Conservation (phyloP, 2,329 filamentous ascomycete genomes). For the Talaromyces piceae region DNA sequence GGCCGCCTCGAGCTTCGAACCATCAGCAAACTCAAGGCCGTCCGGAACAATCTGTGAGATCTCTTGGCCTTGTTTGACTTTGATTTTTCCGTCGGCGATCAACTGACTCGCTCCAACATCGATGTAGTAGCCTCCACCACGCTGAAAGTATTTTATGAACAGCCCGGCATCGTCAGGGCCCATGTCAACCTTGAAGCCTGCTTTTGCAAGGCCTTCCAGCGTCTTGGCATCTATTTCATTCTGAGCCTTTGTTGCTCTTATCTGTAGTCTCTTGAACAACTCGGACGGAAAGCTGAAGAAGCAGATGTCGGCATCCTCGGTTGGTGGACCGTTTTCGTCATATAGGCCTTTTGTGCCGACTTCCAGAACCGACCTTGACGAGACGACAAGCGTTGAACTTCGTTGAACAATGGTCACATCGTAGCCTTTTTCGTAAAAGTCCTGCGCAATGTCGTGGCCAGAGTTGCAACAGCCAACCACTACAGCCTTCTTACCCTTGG, state of each 20-base stretch:
- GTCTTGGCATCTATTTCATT: slow-evolving; percentile 28
- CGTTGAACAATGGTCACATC: slow-evolving; percentile 64
- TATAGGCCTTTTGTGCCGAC: slow-evolving; percentile 48
- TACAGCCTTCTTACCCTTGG: slow-evolving; percentile 52
- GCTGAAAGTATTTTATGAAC: slow-evolving; percentile 56
- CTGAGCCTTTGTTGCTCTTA: slow-evolving; percentile 35
- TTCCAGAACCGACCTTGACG: slow-evolving; percentile 46
- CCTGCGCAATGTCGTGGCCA: slow-evolving; percentile 61
- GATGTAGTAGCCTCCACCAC: slow-evolving; percentile 64
- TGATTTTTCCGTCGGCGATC: slow-evolving; percentile 57
- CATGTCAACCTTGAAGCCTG: slow-evolving; percentile 54
- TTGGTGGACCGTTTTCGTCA: slow-evolving; percentile 45
- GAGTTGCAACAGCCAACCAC: slow-evolving; percentile 64
- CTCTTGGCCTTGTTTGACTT: slow-evolving; percentile 56
- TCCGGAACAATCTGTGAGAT: slow-evolving; percentile 46
- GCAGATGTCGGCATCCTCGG: slow-evolving; percentile 59
- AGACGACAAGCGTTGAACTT: slow-evolving; percentile 57
- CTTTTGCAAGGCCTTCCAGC: slow-evolving; percentile 43
- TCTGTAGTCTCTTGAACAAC: slow-evolving; percentile 54
- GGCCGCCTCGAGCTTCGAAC: slow-evolving; percentile 52
- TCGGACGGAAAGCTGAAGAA: slow-evolving; percentile 52
- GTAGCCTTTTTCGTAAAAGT: slow-evolving; percentile 60
- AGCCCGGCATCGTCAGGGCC: slow-evolving; percentile 53
- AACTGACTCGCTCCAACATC: slow-evolving; percentile 58
- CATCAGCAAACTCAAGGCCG: slow-evolving; percentile 49